phyloP scores from a whole-genome alignment of 106 monocot species.

The Xerophyta viscosa region DNA sequence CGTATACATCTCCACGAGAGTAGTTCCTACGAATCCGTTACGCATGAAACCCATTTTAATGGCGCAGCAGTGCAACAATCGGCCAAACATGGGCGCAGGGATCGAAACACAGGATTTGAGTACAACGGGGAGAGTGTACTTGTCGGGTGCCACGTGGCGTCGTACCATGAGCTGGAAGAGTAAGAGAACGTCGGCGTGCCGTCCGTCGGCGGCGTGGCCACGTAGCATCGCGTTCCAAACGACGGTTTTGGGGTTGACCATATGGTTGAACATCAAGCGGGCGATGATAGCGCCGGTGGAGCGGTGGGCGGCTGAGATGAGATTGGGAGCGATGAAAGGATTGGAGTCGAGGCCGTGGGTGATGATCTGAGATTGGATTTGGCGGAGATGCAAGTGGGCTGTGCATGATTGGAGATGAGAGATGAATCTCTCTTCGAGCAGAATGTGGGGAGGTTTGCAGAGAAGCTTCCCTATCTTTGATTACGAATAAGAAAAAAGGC shows the following conservation, averaged over 20 bases:
- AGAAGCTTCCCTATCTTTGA: background rate
- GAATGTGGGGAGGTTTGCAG: background rate
- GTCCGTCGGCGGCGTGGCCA: conserved; percentile 15
- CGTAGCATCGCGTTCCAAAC: conserved; percentile 54
- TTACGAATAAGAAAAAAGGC: too few relatives aligned
- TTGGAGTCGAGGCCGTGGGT: conserved; percentile 32
- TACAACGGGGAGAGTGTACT: conserved; percentile 48
- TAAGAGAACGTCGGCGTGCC: conserved; percentile 17
- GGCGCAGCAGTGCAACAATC: conserved; percentile 30
- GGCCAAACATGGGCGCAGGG: conserved; percentile 5
- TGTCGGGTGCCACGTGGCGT: conserved; percentile 24
- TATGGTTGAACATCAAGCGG: conserved; percentile 23
- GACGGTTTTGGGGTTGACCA: conserved; percentile 17
- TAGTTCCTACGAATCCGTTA: conserved; percentile 34
- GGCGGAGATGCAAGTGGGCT: conserved; percentile 11
- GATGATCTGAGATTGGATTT: conserved; percentile 33
- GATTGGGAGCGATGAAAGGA: conserved; percentile 26
- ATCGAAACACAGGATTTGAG: conserved; percentile 30
- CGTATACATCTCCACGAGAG: conserved; percentile 50
- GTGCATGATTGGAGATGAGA: conserved; percentile 30
- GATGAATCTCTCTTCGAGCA: conserved; percentile 21
- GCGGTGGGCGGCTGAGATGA: conserved; percentile 16
- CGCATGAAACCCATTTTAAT: conserved; percentile 34
- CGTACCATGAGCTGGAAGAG: conserved; percentile 31
- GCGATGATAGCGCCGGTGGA: conserved; percentile 11